phyloP scores from a whole-genome alignment of 2,329 filamentous ascomycete genomes.

The Chaetothyriales sp. region DNA sequence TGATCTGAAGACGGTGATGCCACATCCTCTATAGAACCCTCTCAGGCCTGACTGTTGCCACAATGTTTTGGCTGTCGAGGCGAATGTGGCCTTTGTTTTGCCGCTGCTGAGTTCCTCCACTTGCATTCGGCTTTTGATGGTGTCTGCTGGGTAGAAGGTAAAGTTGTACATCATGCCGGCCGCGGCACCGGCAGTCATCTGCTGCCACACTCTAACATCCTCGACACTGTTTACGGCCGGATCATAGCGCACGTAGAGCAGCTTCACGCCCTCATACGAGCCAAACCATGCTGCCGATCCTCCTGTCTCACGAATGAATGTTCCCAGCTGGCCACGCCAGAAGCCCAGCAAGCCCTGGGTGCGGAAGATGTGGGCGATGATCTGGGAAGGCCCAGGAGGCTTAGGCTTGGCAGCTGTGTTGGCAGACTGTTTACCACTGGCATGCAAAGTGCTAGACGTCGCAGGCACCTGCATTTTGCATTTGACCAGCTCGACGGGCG shows the following conservation, averaged over 20 bases:
- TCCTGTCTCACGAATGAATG: slow-evolving; percentile 82
- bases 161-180: slow-evolving; percentile 95
- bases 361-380: slow-evolving; percentile 66
- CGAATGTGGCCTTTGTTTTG: slow-evolving; percentile 45
- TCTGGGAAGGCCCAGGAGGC: slow-evolving; percentile 45
- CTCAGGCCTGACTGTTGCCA: slow-evolving; percentile 70
- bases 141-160: slow-evolving; percentile 91
- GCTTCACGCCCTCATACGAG: slow-evolving; percentile 64
- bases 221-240: slow-evolving; percentile 17
- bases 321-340: slow-evolving; percentile 90
- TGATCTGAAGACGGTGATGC: slow-evolving; percentile 74
- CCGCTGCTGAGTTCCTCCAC: slow-evolving; percentile 34
- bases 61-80: slow-evolving; percentile 53
- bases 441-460: slow-evolving; percentile 17
- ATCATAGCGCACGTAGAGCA: slow-evolving; percentile 50
- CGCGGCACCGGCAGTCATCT: slow-evolving; percentile 70
- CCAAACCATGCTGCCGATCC: slow-evolving; percentile 94
- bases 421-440: too few species aligned
- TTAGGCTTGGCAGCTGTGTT: too few species aligned
- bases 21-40: slow-evolving; percentile 84
- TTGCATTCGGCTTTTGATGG: slow-evolving; percentile 94
- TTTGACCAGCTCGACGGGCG: slow-evolving; percentile 91
- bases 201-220: slow-evolving; percentile 62
- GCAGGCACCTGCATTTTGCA: slow-evolving; percentile 85
- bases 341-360: slow-evolving; percentile 74